Evolutionary conservation across 2,329 filamentous ascomycete species (phyloP).

Genomic region (Venturia aucupariae): DNA sequence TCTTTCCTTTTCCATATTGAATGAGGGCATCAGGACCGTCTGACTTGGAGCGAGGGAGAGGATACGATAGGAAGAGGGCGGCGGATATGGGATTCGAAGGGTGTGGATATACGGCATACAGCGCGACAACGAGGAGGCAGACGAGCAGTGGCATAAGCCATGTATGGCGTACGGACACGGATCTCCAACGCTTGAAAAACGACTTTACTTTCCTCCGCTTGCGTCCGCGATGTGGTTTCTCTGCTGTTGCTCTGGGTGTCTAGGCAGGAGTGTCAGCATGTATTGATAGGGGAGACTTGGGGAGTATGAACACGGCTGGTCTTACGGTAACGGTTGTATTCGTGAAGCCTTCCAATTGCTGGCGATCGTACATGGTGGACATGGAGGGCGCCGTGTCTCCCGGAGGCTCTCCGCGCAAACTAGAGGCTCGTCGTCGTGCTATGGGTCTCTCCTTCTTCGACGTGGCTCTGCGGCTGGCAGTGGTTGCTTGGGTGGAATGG

Average conservation of each 20-base stretch:
- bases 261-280: background rate
- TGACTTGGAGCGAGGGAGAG: constrained; percentile 46
- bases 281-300: background rate
- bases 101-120: constrained; percentile 68
- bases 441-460: constrained; percentile 4
- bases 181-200: constrained; percentile 36
- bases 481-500: background rate
- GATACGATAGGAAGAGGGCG: constrained; percentile 88
- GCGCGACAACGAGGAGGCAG: constrained; percentile 50
- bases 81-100: constrained; percentile 68
- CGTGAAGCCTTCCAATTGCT: background rate
- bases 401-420: constrained; percentile 1
- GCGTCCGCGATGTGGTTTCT: constrained; percentile 16
- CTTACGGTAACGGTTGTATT: constrained; percentile 8
- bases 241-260: constrained; percentile 3
- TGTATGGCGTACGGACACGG: constrained; percentile 43
- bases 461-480: background rate
- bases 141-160: constrained; percentile 62
- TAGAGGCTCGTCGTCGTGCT: background rate
- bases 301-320: background rate
- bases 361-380: constrained; percentile 2
- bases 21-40: constrained; percentile 35
- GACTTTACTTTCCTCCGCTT: constrained; percentile 39
- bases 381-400: constrained; percentile 1
- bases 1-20: constrained; percentile 82